Conservation (phyloP, 805 yeast genomes). For the Saccharomycopsis capsularis region DNA sequence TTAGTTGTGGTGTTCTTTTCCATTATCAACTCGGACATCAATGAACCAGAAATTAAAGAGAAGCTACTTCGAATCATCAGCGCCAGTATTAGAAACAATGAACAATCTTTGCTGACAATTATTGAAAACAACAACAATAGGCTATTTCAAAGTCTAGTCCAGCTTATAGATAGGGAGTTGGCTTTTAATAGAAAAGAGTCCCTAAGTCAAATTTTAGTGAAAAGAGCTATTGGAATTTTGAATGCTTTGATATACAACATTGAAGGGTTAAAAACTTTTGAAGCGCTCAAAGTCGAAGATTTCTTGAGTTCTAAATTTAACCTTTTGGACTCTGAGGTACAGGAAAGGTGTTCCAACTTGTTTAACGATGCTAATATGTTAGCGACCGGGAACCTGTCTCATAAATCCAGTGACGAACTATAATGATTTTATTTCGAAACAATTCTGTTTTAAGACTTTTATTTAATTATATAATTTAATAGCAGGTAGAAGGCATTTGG, state of each 20-base stretch:
- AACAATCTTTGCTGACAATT: constrained; percentile 7
- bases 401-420: constrained; percentile 4
- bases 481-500: no score
- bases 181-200: background rate
- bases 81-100: constrained; percentile 20
- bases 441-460: no score
- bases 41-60: constrained; percentile 10
- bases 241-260: constrained; percentile 16
- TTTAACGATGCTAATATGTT: constrained; percentile 15
- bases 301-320: constrained; percentile 10
- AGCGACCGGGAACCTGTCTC: background rate
- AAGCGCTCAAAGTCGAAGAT: constrained; percentile 3
- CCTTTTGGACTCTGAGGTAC: constrained; percentile 12
- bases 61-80: constrained; percentile 17
- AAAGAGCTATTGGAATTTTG: constrained; percentile 16
- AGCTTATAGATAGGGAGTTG: constrained; percentile 11
- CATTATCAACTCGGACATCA: constrained; percentile 7
- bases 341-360: constrained; percentile 16
- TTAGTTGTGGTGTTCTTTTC: constrained; percentile 14
- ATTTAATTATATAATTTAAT: no score
- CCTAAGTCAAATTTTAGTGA: constrained; percentile 14
- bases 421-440: no score
- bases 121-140: constrained; percentile 5
- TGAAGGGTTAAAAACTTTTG: constrained; percentile 13
- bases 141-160: constrained; percentile 1